Percentiles rank a stretch among this genome's conserved stretches.
These are phyloP conservation scores for Candida golubevii DNA, from an alignment of 805 yeast species.

Conservation along the genomic window DNA sequence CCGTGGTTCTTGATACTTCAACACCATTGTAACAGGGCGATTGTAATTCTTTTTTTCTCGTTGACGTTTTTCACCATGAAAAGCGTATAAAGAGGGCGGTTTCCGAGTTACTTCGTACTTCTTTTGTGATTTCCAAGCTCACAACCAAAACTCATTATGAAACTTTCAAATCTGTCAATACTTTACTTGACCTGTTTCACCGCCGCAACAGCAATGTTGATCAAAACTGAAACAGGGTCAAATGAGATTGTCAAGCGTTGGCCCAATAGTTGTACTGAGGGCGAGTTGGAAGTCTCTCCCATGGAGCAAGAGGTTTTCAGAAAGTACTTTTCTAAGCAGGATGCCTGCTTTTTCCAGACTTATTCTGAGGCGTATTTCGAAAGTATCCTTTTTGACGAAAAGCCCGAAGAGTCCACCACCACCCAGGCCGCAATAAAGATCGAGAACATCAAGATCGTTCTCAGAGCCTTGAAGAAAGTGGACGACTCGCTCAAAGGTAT, in stretches of 20 bases:
- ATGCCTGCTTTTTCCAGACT: neutral
- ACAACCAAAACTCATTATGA: no score
- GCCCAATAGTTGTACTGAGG: neutral
- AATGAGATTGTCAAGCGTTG: neutral
- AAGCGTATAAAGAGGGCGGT: no score
- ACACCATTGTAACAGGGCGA: no score
- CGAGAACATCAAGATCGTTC: neutral
- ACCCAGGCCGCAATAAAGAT: neutral
- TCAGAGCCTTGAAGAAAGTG: constrained; percentile 2
- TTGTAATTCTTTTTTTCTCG: no score
- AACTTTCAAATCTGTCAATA: neutral
- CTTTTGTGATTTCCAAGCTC: no score
- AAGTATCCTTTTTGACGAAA: neutral
- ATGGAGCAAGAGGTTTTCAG: neutral
- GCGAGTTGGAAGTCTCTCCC: neutral
- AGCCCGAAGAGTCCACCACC: neutral
- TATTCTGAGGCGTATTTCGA: constrained; percentile 1
- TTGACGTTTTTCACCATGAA: no score
- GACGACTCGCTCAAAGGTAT: neutral
- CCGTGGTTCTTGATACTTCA: no score
- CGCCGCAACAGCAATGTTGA: no score
- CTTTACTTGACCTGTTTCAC: neutral
- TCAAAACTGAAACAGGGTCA: no score
- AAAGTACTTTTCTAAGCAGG: neutral
- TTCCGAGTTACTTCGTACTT: no score